A percentile compares a stretch with the other conserved stretches of the same genome.
Evolutionary conservation across 2,329 filamentous ascomycete genomes (phyloP).

Genomic region (Laburnicola sp.): DNA sequence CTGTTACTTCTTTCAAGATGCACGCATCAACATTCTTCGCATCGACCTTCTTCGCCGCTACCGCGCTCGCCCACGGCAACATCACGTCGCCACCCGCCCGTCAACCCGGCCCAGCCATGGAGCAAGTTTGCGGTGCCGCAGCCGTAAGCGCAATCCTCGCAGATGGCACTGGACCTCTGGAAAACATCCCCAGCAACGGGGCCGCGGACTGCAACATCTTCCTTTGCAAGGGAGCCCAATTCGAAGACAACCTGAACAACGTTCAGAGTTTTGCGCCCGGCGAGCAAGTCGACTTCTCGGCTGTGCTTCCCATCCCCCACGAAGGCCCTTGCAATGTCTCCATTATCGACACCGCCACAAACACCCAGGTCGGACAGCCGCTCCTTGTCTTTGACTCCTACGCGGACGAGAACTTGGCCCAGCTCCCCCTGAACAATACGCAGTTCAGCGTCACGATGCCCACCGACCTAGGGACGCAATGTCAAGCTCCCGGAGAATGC

Average conservation of each 20-base stretch:
- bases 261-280: slow-evolving; percentile 55
- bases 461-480: slow-evolving; percentile 48
- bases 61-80: slow-evolving; percentile 57
- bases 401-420: slow-evolving; percentile 35
- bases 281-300: slow-evolving; percentile 49
- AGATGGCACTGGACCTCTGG: slow-evolving; percentile 48
- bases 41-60: slow-evolving; percentile 43
- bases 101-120: slow-evolving; percentile 55
- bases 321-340: slow-evolving; percentile 62
- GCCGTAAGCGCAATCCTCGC: slow-evolving; percentile 55
- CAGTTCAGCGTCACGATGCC: slow-evolving; percentile 59
- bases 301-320: slow-evolving; percentile 56
- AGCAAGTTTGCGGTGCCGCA: slow-evolving; percentile 56
- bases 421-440: slow-evolving; percentile 49
- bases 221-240: slow-evolving; percentile 62
- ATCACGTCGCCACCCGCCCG: slow-evolving; percentile 56
- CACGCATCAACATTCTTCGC: slow-evolving; percentile 24
- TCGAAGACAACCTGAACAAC: slow-evolving; percentile 58
- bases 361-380: slow-evolving; percentile 54
- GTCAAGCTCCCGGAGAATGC: slow-evolving; percentile 52
- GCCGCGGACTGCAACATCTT: slow-evolving; percentile 54
- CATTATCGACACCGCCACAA: slow-evolving; percentile 59
- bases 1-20: slow-evolving; percentile 32
- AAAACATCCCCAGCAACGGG: slow-evolving; percentile 55
- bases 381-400: slow-evolving; percentile 32